Evolutionary conservation across 768 basidiomycete species (phyloP), one percentile per base, ranked within the genome.

Genomic region (Boletus insuetus): DNA sequence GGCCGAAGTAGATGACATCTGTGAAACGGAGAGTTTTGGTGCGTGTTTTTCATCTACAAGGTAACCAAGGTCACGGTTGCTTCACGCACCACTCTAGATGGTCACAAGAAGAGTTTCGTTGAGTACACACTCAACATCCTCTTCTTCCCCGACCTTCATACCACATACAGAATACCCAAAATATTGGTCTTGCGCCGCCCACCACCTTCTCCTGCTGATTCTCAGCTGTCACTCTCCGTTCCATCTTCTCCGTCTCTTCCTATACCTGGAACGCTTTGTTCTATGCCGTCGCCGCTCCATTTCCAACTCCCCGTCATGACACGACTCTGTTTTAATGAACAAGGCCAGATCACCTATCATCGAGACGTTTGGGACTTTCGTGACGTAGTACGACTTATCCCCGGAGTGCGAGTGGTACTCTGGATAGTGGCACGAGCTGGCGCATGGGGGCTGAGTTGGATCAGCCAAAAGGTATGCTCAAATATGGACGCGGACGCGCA

Each of bases 1-100:
- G 89, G 84, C 82, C 5, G 87, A 91, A 61, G 75, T 91, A 39
- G 81, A 82, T 37, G 87, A 91, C 58, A 75, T 90, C 46, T 86
- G 81, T 62, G 89, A 91, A 71, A 86, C 79, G 65, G 90, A 91
- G 62, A 86, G 82, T 59, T 92, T 89, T 65, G 89, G 89, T 89
- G 63, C 51, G 78, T 44, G 39, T 53, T 55, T 8, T 41, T 32
- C 7, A 20, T 63, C 20, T 46, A 29, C 29, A 29, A 17, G 16
- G 35, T 37, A 17, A 13, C 10, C 46, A 12, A 24, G 12, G 37
- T 16, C 19, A 39, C 20, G 16, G 10, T 38, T 6, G 37, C 26
- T 45, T 51, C 31, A 55, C 45, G 35, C 40, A 14, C 4, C 39
- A n/a, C 24, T 26, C 22, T 54, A 91, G 90, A 91, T 67, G 87